Conservation (phyloP, 140 eudicot species). For the Ambrosia hybrid region DNA sequence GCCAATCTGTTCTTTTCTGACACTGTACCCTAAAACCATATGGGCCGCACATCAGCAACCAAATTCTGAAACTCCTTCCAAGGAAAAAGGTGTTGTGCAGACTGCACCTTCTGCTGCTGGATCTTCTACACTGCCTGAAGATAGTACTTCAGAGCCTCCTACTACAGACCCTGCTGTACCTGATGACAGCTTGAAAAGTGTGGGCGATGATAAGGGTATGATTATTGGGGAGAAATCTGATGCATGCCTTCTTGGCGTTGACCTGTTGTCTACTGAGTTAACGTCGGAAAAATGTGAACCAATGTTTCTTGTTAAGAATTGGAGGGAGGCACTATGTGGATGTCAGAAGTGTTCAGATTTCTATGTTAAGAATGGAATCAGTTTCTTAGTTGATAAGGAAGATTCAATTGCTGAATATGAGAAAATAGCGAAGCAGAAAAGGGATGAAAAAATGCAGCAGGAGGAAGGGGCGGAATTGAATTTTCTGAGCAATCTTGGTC, state of each 20-base stretch:
- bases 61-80: slow-evolving; percentile 32
- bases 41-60: slow-evolving; percentile 38
- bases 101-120: slow-evolving; percentile 31
- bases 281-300: slow-evolving; percentile 41
- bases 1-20: slow-evolving; percentile 58
- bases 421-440: slow-evolving; percentile 62
- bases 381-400: slow-evolving; percentile 75
- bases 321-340: slow-evolving; percentile 81
- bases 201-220: slow-evolving; percentile 13
- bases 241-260: slow-evolving; percentile 56
- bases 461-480: slow-evolving; percentile 65
- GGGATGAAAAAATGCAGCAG: slow-evolving; percentile 76
- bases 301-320: slow-evolving; percentile 72
- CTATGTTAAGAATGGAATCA: slow-evolving; percentile 56
- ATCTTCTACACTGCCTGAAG: slow-evolving; percentile 34
- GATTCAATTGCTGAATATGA: slow-evolving; percentile 96
- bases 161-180: slow-evolving; percentile 11
- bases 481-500: slow-evolving; percentile 70
- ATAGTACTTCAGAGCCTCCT: slow-evolving; percentile 28
- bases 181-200: slow-evolving; percentile 25
- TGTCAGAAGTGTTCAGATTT: slow-evolving; percentile 62
- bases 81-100: slow-evolving; percentile 45
- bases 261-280: slow-evolving; percentile 43
- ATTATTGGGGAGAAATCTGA: slow-evolving; percentile 22
- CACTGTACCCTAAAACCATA: slow-evolving; percentile 59